Base-by-base conservation (phyloP, 2,329 filamentous ascomycete genomes). In the Ascosphaera apis region DNA sequence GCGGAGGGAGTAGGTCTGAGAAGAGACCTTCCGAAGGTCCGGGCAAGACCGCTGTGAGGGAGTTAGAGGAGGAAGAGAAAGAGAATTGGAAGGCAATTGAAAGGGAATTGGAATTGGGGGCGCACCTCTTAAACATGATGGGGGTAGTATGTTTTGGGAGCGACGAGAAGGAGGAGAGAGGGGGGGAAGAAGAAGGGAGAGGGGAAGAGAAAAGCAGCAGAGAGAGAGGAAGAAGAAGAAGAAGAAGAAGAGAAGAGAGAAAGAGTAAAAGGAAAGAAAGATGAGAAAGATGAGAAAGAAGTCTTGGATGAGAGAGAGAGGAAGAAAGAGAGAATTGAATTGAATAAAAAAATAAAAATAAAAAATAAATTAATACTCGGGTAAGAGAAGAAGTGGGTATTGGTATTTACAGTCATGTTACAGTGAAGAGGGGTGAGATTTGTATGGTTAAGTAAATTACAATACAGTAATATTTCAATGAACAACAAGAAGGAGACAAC, bases 111-210 rank as follows among this genome's bases (percentile, higher is more conserved):
- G 45, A 44, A 16, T 39, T 36, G 33, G 37, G 38, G 38, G 50
- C 62, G 52, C 58, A 70, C 67, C 65, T 69, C 63, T 69, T 71
- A 58, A 69, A 64, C 67, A 70, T 71, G 58, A 52, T 51, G 41
- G 44, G 45, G 30, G 30, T n/a, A 31, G 25, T 4, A 38, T 35
- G 16, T 15, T 31, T 31, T 31, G 30, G 30, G 13, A 15, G n/a
- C n/a, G 54, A 50, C 47, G 55, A 57, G 61, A 60, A 58, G 51
- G 48, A 54, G 55, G 54, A 54, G 54, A 48, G 52, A 53, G 48
- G 47, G 46, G 48, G 47, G 45, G 43, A 50, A 50, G 47, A 48
- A 44, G 47, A 47, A 47, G 48, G 43, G 47, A 48, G 48, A 46
- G 50, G 45, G 44, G 45, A 48, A 46, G 47, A 47, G 47, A 48